Evolutionary conservation across 371 early-diverging fungal species (phyloP), one percentile per base, ranked within the genome.

Genomic region (Mucor racemosus): DNA sequence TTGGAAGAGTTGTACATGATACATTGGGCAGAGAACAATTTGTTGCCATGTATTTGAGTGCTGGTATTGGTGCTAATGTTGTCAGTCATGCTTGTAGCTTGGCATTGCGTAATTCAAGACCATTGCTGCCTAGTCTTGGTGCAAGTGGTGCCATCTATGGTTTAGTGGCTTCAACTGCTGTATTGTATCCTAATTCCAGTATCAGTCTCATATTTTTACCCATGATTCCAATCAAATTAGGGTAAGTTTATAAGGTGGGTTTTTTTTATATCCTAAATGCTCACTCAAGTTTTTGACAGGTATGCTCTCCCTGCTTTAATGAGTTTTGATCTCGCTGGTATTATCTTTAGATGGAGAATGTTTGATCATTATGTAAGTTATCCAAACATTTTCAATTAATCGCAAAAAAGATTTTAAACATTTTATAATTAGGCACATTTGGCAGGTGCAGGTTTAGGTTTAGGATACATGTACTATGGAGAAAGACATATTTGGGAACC

Each of bases 141-240:
- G 94, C 94, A 40, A 89, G 90, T 60, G 94, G 94, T 9, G 93
- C 92, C 4, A 78, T 94, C 36, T 94, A 90, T 64, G 86, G 88
- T 13, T 79, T 89, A 21, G 54, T 93, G 19, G 85, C 86, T 15
- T 75, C 83, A 0, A 82, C 84, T 5, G 88, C 91, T 21, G 72
- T 80, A 34, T 19, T 85, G 60, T 78, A 82, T 55, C 94, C 94
- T 0, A 68, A 91, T 15, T 72, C 88, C 5, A 79, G 82, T 21
- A 84, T 92, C 4, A 77, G 77, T 38, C 65, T 94, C 3, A 82
- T 92, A 33, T 93, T 94, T 60, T 66, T 94, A 26, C 94, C 94
- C 4, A 87, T 90, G 67, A 58, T 92, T 5, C 87, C 90, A 0
- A 82, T 91, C 70, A 80, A 89, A 40, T 76, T 91, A 46, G 79